These are phyloP conservation scores for Irpex lacteus DNA, from an alignment of 1,284 basidiomycete species.

Conservation along the genomic window DNA sequence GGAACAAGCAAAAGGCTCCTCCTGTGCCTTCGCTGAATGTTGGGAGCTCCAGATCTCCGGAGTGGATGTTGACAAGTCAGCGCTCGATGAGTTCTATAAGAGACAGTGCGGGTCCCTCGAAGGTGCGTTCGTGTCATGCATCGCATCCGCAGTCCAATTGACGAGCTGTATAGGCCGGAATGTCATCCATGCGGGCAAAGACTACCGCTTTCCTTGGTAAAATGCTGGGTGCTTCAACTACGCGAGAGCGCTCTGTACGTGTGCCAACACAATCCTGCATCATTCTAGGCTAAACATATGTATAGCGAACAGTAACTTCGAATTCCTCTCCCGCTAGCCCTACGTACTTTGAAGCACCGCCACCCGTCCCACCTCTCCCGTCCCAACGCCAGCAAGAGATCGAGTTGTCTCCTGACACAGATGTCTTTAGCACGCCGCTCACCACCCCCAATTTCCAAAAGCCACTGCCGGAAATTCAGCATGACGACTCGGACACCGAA, in stretches of 20 bases:
- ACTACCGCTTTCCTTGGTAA: conserved; percentile 76
- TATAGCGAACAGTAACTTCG: conserved; percentile 46
- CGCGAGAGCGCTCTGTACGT: conserved; percentile 70
- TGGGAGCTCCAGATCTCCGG: conserved; percentile 31
- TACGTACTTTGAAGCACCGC: conserved; percentile 44
- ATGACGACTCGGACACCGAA: conserved; percentile 28
- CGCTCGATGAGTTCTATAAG: conserved; percentile 34
- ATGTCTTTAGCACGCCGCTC: conserved; percentile 43
- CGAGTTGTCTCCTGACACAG: conserved; percentile 40
- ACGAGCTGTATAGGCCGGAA: conserved; percentile 37
- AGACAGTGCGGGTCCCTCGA: conserved; percentile 46
- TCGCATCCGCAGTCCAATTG: conserved; percentile 13
- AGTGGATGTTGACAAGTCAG: conserved; percentile 48
- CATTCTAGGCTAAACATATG: background rate
- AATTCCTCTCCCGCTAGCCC: conserved; percentile 37
- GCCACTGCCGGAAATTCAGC: conserved; percentile 59
- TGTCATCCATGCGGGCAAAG: conserved; percentile 68
- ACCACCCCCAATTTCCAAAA: conserved; percentile 38
- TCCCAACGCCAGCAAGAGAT: conserved; percentile 38
- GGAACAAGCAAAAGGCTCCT: conserved; percentile 10
- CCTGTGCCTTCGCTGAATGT: conserved; percentile 3
- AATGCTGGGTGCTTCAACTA: conserved; percentile 62
- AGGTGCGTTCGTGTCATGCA: conserved; percentile 7
- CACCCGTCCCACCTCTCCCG: conserved; percentile 73
- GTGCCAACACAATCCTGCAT: background rate